These are phyloP conservation scores for Termitomyces sp. DNA, from an alignment of 768 basidiomycete species.

Conservation along the genomic window DNA sequence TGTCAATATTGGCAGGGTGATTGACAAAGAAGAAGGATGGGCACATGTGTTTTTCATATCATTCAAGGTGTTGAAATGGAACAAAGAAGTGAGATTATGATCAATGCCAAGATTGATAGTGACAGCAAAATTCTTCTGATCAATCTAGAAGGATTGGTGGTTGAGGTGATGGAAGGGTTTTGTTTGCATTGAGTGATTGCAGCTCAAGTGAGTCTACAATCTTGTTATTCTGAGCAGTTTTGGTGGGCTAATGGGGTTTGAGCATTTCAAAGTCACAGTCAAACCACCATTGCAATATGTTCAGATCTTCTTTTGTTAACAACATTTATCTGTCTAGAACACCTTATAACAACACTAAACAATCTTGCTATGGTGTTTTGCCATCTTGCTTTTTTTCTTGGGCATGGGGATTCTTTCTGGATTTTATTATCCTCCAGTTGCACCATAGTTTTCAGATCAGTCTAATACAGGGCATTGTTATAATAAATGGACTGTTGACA, in stretches of 20 bases:
- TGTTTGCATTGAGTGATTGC: conserved; percentile 3
- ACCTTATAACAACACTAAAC: too few relatives aligned
- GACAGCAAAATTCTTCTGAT: conserved; percentile 24
- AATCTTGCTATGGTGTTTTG: too few relatives aligned
- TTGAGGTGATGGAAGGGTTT: conserved; percentile 34
- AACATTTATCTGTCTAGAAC: too few relatives aligned
- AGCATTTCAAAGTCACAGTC: not conserved
- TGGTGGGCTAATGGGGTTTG: not conserved
- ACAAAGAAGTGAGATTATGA: conserved; percentile 33
- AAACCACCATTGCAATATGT: not conserved
- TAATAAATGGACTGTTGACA: too few relatives aligned
- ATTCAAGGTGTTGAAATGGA: conserved; percentile 44
- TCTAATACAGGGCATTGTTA: too few relatives aligned
- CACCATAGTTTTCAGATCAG: too few relatives aligned
- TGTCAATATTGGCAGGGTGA: conserved; percentile 36
- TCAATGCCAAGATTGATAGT: conserved; percentile 26
- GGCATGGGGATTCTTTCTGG: too few relatives aligned
- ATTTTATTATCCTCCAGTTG: too few relatives aligned
- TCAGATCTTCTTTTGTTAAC: not conserved
- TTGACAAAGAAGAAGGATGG: conserved; percentile 30
- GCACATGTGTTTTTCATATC: conserved; percentile 29
- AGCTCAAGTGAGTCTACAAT: not conserved
- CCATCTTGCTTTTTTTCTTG: too few relatives aligned
- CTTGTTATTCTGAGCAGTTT: not conserved
- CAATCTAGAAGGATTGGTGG: conserved; percentile 32